Evolutionary conservation across 345 rosid species (phyloP).

Genomic region (Cardiospermum halicacabum): DNA sequence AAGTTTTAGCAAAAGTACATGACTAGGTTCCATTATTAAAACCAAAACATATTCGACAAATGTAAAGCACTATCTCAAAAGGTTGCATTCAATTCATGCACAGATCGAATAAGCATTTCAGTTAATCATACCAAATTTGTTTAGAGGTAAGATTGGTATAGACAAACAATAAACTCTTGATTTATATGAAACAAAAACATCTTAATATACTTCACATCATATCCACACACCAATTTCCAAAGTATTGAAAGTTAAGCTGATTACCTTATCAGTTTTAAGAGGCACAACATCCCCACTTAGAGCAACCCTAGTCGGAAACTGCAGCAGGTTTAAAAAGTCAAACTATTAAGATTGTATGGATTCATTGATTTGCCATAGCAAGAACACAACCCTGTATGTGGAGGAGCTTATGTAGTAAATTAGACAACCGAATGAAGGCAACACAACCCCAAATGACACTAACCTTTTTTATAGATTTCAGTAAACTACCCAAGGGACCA

Average conservation of each 20-base stretch:
- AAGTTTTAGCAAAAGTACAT: not conserved
- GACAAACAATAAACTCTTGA: conserved; percentile 3
- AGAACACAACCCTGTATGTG: not conserved
- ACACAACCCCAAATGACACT: conserved; percentile 18
- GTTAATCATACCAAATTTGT: not conserved
- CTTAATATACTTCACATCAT: not conserved
- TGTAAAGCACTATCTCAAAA: not conserved
- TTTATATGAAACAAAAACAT: not conserved
- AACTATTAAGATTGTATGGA: conserved; percentile 2
- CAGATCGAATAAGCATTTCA: not conserved
- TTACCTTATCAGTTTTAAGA: conserved; percentile 66
- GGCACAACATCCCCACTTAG: conserved; percentile 68
- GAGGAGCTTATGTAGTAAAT: not conserved
- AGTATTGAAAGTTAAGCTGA: not conserved
- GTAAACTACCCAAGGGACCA: conserved; percentile 54
- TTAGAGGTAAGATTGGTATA: not conserved
- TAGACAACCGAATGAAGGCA: conserved; percentile 8
- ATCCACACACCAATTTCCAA: not conserved
- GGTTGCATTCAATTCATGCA: too few species aligned
- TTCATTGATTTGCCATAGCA: conserved; percentile 2
- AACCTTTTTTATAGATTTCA: conserved; percentile 60
- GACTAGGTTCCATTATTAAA: not conserved
- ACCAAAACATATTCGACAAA: not conserved
- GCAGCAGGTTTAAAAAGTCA: conserved; percentile 25
- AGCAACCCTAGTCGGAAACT: conserved; percentile 78